These are phyloP conservation scores for Lipomyces spencermartinsiae DNA, from an alignment of 805 yeast species.

Conservation along the genomic window DNA sequence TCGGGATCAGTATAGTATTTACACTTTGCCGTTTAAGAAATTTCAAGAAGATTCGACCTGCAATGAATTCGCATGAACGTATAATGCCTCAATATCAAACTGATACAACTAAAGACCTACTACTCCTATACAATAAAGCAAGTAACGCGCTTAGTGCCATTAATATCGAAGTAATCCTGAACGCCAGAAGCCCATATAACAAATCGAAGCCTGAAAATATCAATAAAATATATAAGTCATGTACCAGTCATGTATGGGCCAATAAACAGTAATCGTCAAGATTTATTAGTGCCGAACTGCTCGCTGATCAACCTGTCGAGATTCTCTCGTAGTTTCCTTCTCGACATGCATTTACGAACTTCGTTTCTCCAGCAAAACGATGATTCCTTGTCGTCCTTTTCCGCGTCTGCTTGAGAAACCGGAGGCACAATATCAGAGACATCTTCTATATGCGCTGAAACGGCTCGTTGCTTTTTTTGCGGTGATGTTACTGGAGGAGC, in stretches of 20 bases:
- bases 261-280: neutral
- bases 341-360: conserved; percentile 32
- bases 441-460: conserved; percentile 15
- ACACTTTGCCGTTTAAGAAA: neutral
- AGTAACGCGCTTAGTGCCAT: neutral
- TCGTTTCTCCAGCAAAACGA: conserved; percentile 36
- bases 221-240: neutral
- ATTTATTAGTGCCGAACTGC: conserved; percentile 6
- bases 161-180: neutral
- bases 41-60: neutral
- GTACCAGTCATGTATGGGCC: neutral
- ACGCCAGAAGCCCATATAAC: neutral
- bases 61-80: neutral
- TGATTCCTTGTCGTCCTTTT: conserved; percentile 9
- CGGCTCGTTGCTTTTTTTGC: neutral
- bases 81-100: neutral
- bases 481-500: neutral
- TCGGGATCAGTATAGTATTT: neutral
- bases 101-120: neutral
- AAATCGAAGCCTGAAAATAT: neutral
- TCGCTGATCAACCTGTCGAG: conserved; percentile 22
- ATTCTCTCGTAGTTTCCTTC: conserved; percentile 29
- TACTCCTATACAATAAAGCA: neutral
- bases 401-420: conserved; percentile 1
- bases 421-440: conserved; percentile 3